Base-by-base conservation (phyloP, 2,329 filamentous ascomycete species). In the Cladosporium sp. region DNA sequence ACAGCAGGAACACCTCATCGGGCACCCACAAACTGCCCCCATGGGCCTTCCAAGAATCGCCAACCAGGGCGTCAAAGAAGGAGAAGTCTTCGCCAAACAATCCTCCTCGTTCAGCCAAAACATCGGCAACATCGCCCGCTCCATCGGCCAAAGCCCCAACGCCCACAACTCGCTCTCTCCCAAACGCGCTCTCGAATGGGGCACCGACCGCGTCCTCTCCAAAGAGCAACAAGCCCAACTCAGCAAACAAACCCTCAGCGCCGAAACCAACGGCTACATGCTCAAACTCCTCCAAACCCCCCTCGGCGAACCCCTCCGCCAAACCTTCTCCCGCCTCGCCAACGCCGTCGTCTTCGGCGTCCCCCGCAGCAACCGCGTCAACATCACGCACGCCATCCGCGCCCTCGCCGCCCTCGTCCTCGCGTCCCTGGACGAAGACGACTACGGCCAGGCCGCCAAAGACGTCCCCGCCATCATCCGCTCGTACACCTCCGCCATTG, bases 381-480 rank as follows among this genome's bases (percentile, higher is more conserved):
- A 86, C 13, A 85, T 89, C 58, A 70, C 86, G 45, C 83, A 92
- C 64, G 86, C 89, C 1, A 76, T 83, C 5, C 80, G 83, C 54
- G 80, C 85, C 1, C 71, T 95, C 1, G 57, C 56, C 22, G 49
- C 51, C 13, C 76, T 97, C 22, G 80, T 88, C 0, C 79, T 89
- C 3, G 80, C 80, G 55, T 92, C 87, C 67, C 70, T 96, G 48
- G 73, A 74, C 3, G 91, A 97, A 67, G 92, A 97, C 65, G 79
- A 79, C 40, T 93, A 83, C 63, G 92, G 92, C 12, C 87, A 88
- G 59, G 92, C 95, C n/a, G 86, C 95, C 58, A 77, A 83, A 38
- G 88, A 93, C 56, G 82, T 97, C 2, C 82, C 87, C 1, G 72
- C 71, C 43, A 84, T 95, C 51, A 81, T 96, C 44, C 80, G 85